Conservation (phyloP, 257 asterid genomes). For the Datura wrightii region DNA sequence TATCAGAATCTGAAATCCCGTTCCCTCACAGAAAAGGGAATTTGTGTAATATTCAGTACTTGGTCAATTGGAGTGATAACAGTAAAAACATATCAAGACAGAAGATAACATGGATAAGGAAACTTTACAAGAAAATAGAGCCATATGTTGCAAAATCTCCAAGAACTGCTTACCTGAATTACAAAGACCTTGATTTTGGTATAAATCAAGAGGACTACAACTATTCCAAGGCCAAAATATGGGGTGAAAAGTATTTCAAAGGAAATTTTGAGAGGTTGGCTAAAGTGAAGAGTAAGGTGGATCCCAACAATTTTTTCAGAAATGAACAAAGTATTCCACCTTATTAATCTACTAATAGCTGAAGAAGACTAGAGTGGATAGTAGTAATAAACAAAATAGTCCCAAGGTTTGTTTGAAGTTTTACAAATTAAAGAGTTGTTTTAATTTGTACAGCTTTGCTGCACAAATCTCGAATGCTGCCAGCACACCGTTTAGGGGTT, state of each 20-base stretch:
- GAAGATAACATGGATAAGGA: constrained; percentile 18
- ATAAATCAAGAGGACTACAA: background rate
- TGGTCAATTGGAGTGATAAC: background rate
- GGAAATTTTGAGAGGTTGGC: constrained; percentile 28
- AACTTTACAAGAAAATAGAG: constrained; percentile 8
- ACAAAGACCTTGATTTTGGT: constrained; percentile 22
- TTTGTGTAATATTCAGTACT: constrained; percentile 2
- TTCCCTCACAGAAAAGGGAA: constrained; percentile 1
- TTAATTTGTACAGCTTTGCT: background rate
- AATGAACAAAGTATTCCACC: constrained; percentile 25
- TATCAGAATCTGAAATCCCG: background rate
- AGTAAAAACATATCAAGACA: background rate
- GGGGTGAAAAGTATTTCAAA: constrained; percentile 20
- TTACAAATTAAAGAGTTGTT: background rate
- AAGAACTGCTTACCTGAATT: background rate
- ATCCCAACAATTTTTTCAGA: background rate
- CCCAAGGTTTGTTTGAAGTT: background rate
- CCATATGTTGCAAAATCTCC: constrained; percentile 17
- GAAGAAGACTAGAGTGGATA: background rate
- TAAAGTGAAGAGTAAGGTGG: constrained; percentile 17
- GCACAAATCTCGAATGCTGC: no score
- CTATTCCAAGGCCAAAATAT: constrained; percentile 18
- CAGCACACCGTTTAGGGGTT: no score
- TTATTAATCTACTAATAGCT: background rate
- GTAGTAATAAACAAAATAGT: background rate